Evolutionary conservation across 306 rosid genomes (phyloP).

Genomic region (Senna siamea): DNA sequence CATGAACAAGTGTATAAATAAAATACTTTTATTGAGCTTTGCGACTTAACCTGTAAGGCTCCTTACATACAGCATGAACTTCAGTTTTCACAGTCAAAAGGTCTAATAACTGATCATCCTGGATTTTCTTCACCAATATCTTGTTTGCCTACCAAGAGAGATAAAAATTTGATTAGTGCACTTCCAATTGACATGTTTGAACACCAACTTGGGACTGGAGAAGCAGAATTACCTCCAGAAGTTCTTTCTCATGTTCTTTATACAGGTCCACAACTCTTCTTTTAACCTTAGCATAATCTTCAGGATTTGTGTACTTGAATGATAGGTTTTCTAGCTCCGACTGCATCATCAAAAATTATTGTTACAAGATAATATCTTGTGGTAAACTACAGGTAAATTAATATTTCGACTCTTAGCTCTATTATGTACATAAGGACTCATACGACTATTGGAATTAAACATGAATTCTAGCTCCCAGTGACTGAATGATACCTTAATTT

Average conservation of each 20-base stretch:
- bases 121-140: slow-evolving; percentile 75
- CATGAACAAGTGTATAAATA: slow-evolving; percentile 24
- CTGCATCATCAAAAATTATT: slow-evolving; percentile 52
- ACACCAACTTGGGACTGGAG: slow-evolving; percentile 28
- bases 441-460: slow-evolving; percentile 21
- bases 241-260: slow-evolving; percentile 92
- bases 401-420: background rate
- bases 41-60: slow-evolving; percentile 79
- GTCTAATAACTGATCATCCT: slow-evolving; percentile 91
- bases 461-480: slow-evolving; percentile 29
- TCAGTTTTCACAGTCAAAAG: slow-evolving; percentile 79
- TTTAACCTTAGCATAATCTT: slow-evolving; percentile 88
- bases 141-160: slow-evolving; percentile 72
- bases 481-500: slow-evolving; percentile 72
- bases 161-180: slow-evolving; percentile 43
- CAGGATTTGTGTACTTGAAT: slow-evolving; percentile 86
- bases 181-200: slow-evolving; percentile 14
- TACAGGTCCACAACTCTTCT: slow-evolving; percentile 79
- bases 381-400: slow-evolving; percentile 26
- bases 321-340: slow-evolving; percentile 92
- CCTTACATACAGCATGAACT: slow-evolving; percentile 80
- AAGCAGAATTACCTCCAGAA: slow-evolving; percentile 67
- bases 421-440: slow-evolving; percentile 19
- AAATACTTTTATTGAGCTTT: slow-evolving; percentile 32
- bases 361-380: slow-evolving; percentile 12